These are phyloP conservation scores for Trichoderma semiorbis DNA, from an alignment of 2,329 filamentous ascomycete species.

Conservation along the genomic window DNA sequence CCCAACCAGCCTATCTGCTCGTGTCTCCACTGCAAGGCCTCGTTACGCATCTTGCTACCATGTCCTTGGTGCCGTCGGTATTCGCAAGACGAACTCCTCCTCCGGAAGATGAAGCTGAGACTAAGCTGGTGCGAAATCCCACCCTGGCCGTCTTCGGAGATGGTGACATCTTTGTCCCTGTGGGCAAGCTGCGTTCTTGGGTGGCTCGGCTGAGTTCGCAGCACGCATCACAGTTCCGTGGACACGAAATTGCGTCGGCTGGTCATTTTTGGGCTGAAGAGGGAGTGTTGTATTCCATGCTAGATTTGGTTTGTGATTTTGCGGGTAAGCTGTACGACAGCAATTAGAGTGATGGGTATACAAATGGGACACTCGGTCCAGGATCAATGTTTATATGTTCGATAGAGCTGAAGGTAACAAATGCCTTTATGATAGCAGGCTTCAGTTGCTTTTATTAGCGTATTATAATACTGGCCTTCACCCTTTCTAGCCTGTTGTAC, in stretches of 20 bases:
- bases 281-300: constrained; percentile 39
- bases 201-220: constrained; percentile 46
- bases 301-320: constrained; percentile 28
- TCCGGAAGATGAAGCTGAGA: constrained; percentile 39
- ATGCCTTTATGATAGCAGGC: not conserved
- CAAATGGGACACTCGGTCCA: not conserved
- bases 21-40: constrained; percentile 64
- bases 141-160: constrained; percentile 73
- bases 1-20: constrained; percentile 55
- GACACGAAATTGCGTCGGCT: constrained; percentile 48
- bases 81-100: constrained; percentile 23
- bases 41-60: constrained; percentile 58
- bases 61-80: constrained; percentile 48
- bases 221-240: constrained; percentile 44
- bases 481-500: not conserved
- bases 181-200: constrained; percentile 66
- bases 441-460: not conserved
- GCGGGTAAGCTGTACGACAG: constrained; percentile 22
- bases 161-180: constrained; percentile 68
- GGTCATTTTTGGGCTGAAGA: constrained; percentile 63
- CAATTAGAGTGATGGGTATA: not conserved
- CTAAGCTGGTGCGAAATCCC: constrained; percentile 54
- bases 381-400: not conserved
- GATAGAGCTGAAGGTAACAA: not conserved
- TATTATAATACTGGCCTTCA: not conserved